Conservation (phyloP, 768 basidiomycete species). For the Rhizopogon rudus region DNA sequence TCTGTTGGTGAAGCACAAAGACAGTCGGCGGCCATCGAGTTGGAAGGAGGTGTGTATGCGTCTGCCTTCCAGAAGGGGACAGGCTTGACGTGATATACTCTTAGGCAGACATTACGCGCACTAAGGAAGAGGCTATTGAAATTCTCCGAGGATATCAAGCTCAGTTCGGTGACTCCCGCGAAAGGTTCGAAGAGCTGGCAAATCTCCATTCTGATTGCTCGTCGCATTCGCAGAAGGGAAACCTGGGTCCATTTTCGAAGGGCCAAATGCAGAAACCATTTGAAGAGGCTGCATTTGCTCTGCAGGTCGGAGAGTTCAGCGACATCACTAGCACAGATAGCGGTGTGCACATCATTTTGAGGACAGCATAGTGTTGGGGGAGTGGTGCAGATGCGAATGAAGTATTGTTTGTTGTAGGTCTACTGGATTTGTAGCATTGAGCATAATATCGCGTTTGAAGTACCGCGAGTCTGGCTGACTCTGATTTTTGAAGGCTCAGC, state of each 20-base stretch:
- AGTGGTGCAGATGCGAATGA: neutral
- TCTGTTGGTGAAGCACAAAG: conserved; percentile 87
- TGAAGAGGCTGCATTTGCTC: conserved; percentile 78
- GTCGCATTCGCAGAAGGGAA: conserved; percentile 76
- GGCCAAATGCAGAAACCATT: conserved; percentile 98
- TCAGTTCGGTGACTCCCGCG: conserved; percentile 26
- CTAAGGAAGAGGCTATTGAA: conserved; percentile 86
- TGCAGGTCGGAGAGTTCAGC: conserved; percentile 74
- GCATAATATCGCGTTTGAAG: neutral
- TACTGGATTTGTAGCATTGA: neutral
- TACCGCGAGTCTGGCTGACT: neutral
- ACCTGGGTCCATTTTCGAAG: conserved; percentile 80
- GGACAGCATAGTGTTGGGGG: conserved; percentile 53
- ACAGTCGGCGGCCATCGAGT: conserved; percentile 72
- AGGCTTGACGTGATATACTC: neutral
- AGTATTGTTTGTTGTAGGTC: neutral
- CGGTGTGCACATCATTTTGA: conserved; percentile 90
- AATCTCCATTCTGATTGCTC: conserved; percentile 81
- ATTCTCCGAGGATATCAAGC: conserved; percentile 63
- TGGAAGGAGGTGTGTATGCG: conserved; percentile 69
- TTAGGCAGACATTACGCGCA: conserved; percentile 73
- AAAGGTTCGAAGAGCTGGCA: conserved; percentile 78
- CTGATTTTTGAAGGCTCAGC: neutral
- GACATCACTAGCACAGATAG: conserved; percentile 85
- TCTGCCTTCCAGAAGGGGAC: neutral